phyloP scores from a whole-genome alignment of 2,329 filamentous ascomycete genomes.

The Cadophora sp. region DNA sequence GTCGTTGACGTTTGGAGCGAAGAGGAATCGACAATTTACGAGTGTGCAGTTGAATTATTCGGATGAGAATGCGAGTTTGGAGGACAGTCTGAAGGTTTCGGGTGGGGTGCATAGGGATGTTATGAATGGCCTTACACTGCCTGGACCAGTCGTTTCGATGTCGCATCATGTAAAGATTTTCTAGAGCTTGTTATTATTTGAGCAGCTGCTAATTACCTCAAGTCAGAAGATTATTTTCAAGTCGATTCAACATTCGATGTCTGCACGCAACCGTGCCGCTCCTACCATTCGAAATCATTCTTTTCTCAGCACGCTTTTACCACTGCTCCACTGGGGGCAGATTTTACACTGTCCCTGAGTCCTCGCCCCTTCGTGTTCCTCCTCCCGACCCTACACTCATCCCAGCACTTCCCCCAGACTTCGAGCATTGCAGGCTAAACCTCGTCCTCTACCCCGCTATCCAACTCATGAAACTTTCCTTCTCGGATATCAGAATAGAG shows the following conservation, averaged over 20 bases:
- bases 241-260: slow-evolving; percentile 22
- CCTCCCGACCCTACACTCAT: neutral
- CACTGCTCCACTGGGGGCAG: slow-evolving; percentile 16
- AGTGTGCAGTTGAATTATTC: slow-evolving; percentile 23
- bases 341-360: slow-evolving; percentile 8
- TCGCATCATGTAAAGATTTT: neutral
- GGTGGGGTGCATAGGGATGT: slow-evolving; percentile 18
- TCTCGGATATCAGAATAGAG: neutral
- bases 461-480: neutral
- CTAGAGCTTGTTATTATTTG: no score
- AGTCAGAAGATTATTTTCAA: slow-evolving; percentile 14
- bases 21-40: slow-evolving; percentile 19
- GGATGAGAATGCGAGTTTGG: neutral
- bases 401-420: neutral
- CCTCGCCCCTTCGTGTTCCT: neutral
- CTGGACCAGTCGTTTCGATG: neutral
- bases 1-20: slow-evolving; percentile 14
- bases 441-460: neutral
- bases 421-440: neutral
- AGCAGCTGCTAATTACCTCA: neutral
- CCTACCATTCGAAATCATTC: slow-evolving; percentile 12
- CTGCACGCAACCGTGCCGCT: neutral
- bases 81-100: slow-evolving; percentile 7
- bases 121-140: slow-evolving; percentile 8
- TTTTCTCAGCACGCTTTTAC: slow-evolving; percentile 20